Percentiles rank a stretch among this genome's conserved stretches.
Conservation (phyloP, 495 filamentous ascomycete genomes). For the Penicillium subrubescens region DNA sequence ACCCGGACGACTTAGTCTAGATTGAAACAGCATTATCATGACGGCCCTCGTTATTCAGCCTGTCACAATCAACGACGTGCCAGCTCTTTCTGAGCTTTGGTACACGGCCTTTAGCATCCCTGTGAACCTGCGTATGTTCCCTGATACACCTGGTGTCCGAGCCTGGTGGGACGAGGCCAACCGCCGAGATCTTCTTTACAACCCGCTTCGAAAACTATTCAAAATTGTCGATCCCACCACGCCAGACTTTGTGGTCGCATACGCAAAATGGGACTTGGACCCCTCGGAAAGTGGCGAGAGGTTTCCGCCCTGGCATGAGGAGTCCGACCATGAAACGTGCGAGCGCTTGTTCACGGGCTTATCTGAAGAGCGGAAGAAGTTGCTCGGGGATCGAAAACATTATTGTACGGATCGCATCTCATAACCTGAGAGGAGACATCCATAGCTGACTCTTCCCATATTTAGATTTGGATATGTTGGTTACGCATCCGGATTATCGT, state of each 20-base stretch:
- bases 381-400: constrained; percentile 29
- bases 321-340: constrained; percentile 19
- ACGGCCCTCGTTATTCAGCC: constrained; percentile 1
- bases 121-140: constrained; percentile 19
- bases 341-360: constrained; percentile 22
- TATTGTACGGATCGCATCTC: constrained; percentile 23
- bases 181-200: constrained; percentile 21
- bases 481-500: constrained; percentile 51
- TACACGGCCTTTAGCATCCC: constrained; percentile 32
- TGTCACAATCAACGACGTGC: constrained; percentile 26
- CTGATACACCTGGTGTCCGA: constrained; percentile 30
- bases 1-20: neutral
- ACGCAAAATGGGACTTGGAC: constrained; percentile 33
- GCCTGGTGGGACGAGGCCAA: constrained; percentile 27
- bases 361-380: constrained; percentile 18
- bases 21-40: neutral
- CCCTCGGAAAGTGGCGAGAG: constrained; percentile 30
- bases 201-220: constrained; percentile 26
- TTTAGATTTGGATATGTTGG: constrained; percentile 50
- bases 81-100: constrained; percentile 26
- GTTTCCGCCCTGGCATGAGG: constrained; percentile 29
- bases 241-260: constrained; percentile 25
- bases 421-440: neutral
- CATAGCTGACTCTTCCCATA: neutral
- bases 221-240: constrained; percentile 27